Percentiles rank a stretch among this genome's conserved stretches.
These are phyloP conservation scores for Centaurea solstitialis DNA, from an alignment of 129 eudicot species.

Conservation along the genomic window DNA sequence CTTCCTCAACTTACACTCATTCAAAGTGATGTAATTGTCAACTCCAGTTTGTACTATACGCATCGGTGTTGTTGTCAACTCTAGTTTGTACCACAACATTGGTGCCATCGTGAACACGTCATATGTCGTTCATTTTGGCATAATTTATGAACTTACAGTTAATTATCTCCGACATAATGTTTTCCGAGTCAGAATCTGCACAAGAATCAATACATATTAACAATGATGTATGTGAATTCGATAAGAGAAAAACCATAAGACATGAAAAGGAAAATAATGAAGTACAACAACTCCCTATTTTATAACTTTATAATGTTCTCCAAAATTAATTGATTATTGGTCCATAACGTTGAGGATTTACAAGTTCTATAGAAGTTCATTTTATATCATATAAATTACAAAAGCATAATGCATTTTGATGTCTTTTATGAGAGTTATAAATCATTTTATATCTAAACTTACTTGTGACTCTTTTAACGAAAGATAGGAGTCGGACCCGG, in stretches of 20 bases:
- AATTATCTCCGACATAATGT: conserved; percentile 45
- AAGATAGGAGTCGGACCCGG: no score
- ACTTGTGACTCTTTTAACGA: no score
- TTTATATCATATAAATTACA: no score
- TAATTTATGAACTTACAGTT: conserved; percentile 35
- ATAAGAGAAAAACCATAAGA: not conserved
- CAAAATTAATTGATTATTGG: no score
- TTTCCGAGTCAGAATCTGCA: conserved; percentile 42
- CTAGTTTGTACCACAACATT: not conserved
- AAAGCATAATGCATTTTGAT: no score
- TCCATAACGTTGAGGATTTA: no score
- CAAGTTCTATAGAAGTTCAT: no score
- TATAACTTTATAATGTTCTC: no score
- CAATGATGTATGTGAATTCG: not conserved
- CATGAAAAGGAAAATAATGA: no score
- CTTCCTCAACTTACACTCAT: conserved; percentile 11
- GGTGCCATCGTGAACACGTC: not conserved
- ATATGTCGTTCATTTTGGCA: conserved; percentile 16
- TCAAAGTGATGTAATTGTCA: not conserved
- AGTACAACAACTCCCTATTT: no score
- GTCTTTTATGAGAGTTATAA: no score
- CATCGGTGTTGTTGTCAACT: not conserved
- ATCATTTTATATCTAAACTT: no score
- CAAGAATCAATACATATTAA: not conserved
- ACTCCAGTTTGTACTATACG: not conserved